Evolutionary conservation across 768 basidiomycete genomes (phyloP), one percentile per base, ranked within the genome.

Genomic region (Rhodosporidiobolus odoratus): DNA sequence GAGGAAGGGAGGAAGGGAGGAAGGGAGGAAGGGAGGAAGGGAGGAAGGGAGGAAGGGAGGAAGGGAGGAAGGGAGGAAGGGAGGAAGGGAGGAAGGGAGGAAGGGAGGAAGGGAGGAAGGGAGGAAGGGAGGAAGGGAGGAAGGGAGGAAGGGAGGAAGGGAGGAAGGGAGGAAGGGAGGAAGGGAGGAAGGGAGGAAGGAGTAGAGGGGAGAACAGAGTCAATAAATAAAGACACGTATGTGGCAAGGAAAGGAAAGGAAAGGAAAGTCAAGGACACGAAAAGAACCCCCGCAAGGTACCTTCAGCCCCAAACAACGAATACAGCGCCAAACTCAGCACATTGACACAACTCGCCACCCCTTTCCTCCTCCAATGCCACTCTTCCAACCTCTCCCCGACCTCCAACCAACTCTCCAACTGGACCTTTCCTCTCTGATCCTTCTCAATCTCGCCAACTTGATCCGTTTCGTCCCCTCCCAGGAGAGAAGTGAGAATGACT

Each of bases 311-410:
- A 78, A 98, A 99, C 35, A 99, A 80, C 77, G 95, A 91, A 78
- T 98, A 98, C 64, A 99, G 79, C 0, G 96, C 95, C 58, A 97
- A 84, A 71, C 90, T 91, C 47, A 99, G 82, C 25, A 96, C 91
- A 77, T 99, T 99, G 67, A 98, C 86, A 27, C 91, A 94, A 25
- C 89, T 86, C 15, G 89, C 82, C 52, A 96, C 82, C 1, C 86
- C 85, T 79, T 97, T 98, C 25, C 96, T 83, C 56, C 82, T 80
- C 91, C 91, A 94, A 78, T 90, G 87, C 92, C 92, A 97, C 27
- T 80, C 81, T 74, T 85, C 82, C 58, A 97, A 81, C 23, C 85
- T 77, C 40, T 77, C 77, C 7, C 76, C 62, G 16, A 83, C 74
- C n/a, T 71, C 73, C 35, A 75, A 70, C 83, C 83, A 83, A 71